Percentiles rank a stretch among this genome's conserved stretches.
Evolutionary conservation across 192 early-diverging fungal species (phyloP).

Genomic region (Podila epigama): DNA sequence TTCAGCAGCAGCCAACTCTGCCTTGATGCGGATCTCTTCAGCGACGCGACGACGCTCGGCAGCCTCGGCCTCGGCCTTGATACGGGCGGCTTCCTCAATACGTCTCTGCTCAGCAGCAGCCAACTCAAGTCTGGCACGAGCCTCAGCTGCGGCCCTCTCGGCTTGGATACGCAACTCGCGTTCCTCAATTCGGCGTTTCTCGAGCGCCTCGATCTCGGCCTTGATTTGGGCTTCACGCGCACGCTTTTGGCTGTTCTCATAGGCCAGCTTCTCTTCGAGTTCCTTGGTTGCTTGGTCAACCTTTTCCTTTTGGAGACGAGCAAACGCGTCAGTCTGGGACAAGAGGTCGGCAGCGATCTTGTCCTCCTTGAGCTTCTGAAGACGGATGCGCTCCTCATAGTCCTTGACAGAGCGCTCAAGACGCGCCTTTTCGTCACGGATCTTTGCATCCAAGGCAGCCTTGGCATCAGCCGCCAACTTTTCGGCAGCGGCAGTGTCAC

Average conservation of each 20-base stretch:
- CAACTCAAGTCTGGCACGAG: neutral
- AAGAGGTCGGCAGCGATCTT: neutral
- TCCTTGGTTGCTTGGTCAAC: neutral
- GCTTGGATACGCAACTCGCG: neutral
- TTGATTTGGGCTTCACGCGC: neutral
- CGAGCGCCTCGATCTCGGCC: neutral
- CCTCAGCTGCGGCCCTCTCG: constrained; percentile 8
- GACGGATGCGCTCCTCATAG: constrained; percentile 3
- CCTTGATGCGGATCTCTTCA: neutral
- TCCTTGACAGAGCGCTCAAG: neutral
- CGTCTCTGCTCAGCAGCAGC: neutral
- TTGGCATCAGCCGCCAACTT: constrained; percentile 4
- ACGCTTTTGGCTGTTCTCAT: neutral
- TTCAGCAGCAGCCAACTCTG: neutral
- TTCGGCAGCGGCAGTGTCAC: constrained; percentile 7
- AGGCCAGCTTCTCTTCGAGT: neutral
- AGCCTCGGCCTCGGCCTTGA: constrained; percentile 4
- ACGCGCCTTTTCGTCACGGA: constrained; percentile 3
- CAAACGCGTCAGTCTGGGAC: neutral
- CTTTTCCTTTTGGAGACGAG: constrained; percentile 3
- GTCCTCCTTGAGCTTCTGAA: constrained; percentile 7
- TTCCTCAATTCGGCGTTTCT: neutral
- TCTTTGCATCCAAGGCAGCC: neutral
- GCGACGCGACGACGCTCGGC: neutral
- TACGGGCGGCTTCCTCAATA: neutral